These are phyloP conservation scores for Achaetomium macrosporum DNA, from an alignment of 2,329 filamentous ascomycete genomes.

Conservation along the genomic window DNA sequence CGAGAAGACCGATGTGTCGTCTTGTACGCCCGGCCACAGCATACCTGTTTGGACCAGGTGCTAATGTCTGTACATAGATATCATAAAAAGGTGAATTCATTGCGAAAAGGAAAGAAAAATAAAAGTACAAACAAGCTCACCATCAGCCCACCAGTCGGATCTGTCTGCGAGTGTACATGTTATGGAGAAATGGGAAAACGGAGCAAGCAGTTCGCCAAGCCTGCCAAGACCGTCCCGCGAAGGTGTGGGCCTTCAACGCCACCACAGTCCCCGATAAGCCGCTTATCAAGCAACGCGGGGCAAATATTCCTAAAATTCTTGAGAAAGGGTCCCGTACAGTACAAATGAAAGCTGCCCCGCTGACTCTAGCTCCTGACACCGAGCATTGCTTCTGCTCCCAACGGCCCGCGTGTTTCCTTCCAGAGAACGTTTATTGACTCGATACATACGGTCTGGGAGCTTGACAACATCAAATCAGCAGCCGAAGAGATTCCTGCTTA, in stretches of 20 bases:
- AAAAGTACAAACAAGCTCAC: too few species aligned
- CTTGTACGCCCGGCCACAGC: too few species aligned
- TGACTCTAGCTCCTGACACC: neutral
- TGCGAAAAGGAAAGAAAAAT: too few species aligned
- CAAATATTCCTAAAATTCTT: constrained; percentile 23
- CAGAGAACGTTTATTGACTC: too few species aligned
- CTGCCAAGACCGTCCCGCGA: neutral
- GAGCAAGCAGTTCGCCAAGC: neutral
- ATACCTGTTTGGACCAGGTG: too few species aligned
- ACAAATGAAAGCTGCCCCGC: constrained; percentile 17
- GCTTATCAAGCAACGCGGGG: constrained; percentile 28
- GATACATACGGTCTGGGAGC: neutral
- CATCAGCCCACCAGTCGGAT: too few species aligned
- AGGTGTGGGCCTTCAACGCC: neutral
- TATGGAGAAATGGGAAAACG: neutral
- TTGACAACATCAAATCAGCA: neutral
- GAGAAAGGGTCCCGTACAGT: neutral
- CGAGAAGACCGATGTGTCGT: neutral
- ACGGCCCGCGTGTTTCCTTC: neutral
- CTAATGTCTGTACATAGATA: too few species aligned
- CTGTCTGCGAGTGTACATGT: too few species aligned
- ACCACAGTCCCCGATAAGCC: constrained; percentile 17
- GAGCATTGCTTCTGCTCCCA: neutral
- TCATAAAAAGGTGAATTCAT: too few species aligned
- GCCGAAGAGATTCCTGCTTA: neutral